Percentiles rank a stretch among this genome's conserved stretches.
phyloP scores from a whole-genome alignment of 208 protist species.

The Trypanosoma boissoni region DNA sequence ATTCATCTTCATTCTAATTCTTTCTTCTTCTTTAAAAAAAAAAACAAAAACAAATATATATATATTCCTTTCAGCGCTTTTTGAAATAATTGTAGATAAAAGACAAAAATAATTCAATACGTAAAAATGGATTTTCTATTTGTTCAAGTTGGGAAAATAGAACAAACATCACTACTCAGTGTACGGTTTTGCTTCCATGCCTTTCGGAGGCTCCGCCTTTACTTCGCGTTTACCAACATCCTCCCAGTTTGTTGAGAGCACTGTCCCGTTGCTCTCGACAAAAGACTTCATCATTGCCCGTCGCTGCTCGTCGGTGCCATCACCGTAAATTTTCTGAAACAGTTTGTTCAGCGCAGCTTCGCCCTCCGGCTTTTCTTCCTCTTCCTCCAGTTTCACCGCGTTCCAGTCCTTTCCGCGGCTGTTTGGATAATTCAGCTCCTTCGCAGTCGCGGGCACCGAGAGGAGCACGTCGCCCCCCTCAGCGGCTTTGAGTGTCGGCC shows the following conservation, averaged over 20 bases:
- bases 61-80: no score
- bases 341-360: conserved; percentile 90
- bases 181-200: conserved; percentile 84
- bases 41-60: no score
- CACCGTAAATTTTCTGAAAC: conserved; percentile 94
- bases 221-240: conserved; percentile 91
- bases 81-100: no score
- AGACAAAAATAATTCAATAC: no score
- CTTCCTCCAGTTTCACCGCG: conserved; percentile 65
- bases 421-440: conserved; percentile 78
- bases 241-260: conserved; percentile 96
- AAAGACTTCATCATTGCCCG: conserved; percentile 96
- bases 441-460: conserved; percentile 23
- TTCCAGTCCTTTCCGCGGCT: conserved; percentile 85
- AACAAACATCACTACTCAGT: neutral
- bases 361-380: conserved; percentile 87
- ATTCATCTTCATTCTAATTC: no score
- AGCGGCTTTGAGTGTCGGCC: conserved; percentile 62
- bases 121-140: no score
- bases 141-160: neutral
- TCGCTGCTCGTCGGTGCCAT: conserved; percentile 86
- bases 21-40: no score
- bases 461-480: conserved; percentile 11
- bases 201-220: conserved; percentile 73
- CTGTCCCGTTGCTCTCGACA: conserved; percentile 93